phyloP scores from a whole-genome alignment of 139 green algal genomes.

The Gonium pectorale region DNA sequence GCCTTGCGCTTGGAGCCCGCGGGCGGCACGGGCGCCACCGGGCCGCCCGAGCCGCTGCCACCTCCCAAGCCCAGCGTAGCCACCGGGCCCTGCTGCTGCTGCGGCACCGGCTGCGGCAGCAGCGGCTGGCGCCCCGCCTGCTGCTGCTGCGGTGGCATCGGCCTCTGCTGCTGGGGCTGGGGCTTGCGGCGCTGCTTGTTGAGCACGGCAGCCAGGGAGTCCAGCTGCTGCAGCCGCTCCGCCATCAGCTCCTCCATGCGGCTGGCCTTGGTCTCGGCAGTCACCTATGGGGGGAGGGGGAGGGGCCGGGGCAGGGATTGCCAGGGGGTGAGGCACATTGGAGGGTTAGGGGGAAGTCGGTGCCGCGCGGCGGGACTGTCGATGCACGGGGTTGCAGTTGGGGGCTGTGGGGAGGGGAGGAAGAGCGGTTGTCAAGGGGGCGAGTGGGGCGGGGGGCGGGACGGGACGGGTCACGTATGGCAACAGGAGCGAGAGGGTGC shows the following conservation, averaged over 20 bases:
- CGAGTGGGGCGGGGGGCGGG: not conserved
- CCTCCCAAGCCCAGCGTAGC: not conserved
- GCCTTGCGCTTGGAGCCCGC: not conserved
- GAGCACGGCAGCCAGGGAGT: constrained; percentile 1
- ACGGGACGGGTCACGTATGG: not conserved
- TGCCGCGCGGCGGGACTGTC: too few species aligned
- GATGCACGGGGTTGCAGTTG: too few species aligned
- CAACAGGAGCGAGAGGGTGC: too few species aligned
- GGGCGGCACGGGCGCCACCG: not conserved
- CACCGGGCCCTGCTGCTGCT: not conserved
- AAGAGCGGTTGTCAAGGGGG: not conserved
- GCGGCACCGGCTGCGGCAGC: not conserved
- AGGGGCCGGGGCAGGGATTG: not conserved
- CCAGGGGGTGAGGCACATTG: not conserved
- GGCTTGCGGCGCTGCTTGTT: not conserved
- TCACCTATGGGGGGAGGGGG: constrained; percentile 6
- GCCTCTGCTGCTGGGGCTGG: not conserved
- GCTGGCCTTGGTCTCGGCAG: constrained; percentile 2
- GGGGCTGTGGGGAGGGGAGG: too few species aligned
- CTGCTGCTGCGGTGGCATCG: not conserved
- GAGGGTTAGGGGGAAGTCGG: too few species aligned
- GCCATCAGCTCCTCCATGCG: constrained; percentile 28
- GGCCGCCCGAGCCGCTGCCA: not conserved
- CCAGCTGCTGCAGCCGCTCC: constrained; percentile 28
- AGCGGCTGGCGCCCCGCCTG: not conserved